These are phyloP conservation scores for Nymphaea thermarum DNA, from an alignment of 164 flowering plant species.

Conservation along the genomic window DNA sequence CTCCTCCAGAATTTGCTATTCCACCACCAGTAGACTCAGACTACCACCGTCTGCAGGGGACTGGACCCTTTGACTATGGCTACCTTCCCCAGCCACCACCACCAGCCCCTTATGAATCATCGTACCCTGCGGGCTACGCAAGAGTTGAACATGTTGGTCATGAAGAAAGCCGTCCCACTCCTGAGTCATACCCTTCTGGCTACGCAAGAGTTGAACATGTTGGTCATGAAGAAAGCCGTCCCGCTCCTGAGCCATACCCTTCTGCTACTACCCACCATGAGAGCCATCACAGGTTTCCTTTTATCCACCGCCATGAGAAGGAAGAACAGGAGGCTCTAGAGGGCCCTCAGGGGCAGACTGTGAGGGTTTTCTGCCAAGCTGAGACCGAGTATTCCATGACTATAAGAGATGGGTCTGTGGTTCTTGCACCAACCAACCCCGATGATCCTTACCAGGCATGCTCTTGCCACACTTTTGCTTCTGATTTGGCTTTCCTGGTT, in stretches of 20 bases:
- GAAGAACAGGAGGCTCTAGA: not conserved
- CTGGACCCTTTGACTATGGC: not conserved
- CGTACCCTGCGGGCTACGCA: not conserved
- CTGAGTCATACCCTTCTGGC: not conserved
- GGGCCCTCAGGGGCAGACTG: constrained; percentile 17
- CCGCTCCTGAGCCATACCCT: not conserved
- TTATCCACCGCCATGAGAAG: not conserved
- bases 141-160: not conserved
- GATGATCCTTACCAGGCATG: constrained; percentile 37
- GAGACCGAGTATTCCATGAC: constrained; percentile 31
- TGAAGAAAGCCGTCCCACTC: not conserved
- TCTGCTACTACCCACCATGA: not conserved
- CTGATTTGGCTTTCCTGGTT: not conserved
- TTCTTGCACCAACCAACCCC: constrained; percentile 39
- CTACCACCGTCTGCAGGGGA: not conserved
- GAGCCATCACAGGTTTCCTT: not conserved
- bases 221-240: not conserved
- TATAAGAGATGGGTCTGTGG: constrained; percentile 42
- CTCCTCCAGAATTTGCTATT: not conserved
- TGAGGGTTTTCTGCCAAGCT: constrained; percentile 46
- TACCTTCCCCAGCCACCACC: not conserved
- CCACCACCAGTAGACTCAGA: not conserved
- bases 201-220: not conserved
- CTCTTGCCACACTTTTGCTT: not conserved
- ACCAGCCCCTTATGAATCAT: not conserved